Base-by-base conservation (phyloP, 2,329 filamentous ascomycete genomes). In the Chrysoporthe puriensis region DNA sequence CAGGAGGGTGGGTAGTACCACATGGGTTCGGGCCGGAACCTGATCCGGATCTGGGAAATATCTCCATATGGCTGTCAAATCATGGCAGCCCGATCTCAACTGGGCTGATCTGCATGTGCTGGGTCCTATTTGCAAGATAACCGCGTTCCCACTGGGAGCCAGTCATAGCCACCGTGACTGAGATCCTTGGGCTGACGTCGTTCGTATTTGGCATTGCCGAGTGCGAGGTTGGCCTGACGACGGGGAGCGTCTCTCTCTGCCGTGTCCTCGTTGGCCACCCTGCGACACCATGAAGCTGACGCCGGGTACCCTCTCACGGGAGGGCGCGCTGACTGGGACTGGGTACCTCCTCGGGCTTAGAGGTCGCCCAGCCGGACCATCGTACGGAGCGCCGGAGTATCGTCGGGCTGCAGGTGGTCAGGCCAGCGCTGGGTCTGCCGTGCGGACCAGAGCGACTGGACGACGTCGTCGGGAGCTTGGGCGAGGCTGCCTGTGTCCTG, bases 11-110 rank as follows among this genome's bases (percentile, higher is more conserved):
- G 26, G 60, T 46, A 63, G 52, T 59, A 32, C 62, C 61, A 66
- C 42, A 44, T 26, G 66, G 62, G 36, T 42, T 57, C 54, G 34
- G 60, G 44, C 44, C 63, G 67, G 64, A 61, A 56, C 43, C 46
- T 48, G 64, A 52, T 64, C 63, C 66, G 54, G 67, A 69, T 70
- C 67, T 69, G 63, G 64, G 69, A 63, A 64, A 58, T 21, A 64
- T 54, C 57, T 63, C 69, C 69, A 69, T 63, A 18, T 34, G 60
- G 64, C 63, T 69, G 63, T 66, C 69, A 70, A 69, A 69, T 69
- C 63, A 70, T 61, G 60, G 64, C 67, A 36, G 26, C 54, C 26
- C 63, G 66, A 66, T 70, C 62, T 64, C 21, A 54, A 58, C 64
- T 64, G 69, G 64, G 57, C 67, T 66, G 66, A 62, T 69, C 66